These are phyloP conservation scores for Candida piceae DNA, from an alignment of 805 yeast genomes.

Conservation along the genomic window DNA sequence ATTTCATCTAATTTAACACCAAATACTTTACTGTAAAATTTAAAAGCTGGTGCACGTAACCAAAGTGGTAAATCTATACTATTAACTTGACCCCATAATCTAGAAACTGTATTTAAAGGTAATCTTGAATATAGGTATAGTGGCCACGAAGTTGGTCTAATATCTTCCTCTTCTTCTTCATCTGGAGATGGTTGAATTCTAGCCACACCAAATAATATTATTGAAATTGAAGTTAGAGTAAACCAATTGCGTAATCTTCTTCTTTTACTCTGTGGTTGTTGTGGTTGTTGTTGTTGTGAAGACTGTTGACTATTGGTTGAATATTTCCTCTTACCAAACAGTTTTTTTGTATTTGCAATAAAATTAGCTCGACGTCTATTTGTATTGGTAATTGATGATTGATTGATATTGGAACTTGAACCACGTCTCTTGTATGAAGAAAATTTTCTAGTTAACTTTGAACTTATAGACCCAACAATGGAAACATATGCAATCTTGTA, in stretches of 20 bases:
- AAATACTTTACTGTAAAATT: conserved; percentile 69
- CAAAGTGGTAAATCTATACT: conserved; percentile 79
- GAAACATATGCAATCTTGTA: conserved; percentile 29
- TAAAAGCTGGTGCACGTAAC: conserved; percentile 79
- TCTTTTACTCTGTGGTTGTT: conserved; percentile 8
- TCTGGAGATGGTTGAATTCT: conserved; percentile 19
- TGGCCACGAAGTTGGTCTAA: conserved; percentile 78
- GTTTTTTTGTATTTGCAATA: conserved; percentile 25
- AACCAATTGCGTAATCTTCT: conserved; percentile 38
- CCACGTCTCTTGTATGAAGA: conserved; percentile 5
- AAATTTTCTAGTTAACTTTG: conserved; percentile 16
- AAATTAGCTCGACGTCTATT: conserved; percentile 10
- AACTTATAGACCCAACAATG: conserved; percentile 18
- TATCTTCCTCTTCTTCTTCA: conserved; percentile 26
- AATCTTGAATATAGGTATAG: conserved; percentile 83
- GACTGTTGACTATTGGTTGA: conserved; percentile 4
- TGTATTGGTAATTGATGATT: neutral
- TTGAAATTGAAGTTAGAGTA: conserved; percentile 48
- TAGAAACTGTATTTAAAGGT: conserved; percentile 85
- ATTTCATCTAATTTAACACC: conserved; percentile 90
- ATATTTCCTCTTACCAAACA: conserved; percentile 13
- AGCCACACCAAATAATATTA: conserved; percentile 49
- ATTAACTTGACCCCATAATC: conserved; percentile 93
- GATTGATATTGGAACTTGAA: conserved; percentile 1
- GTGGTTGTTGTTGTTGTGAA: conserved; percentile 2